These are phyloP conservation scores for Fusarium haematococcum DNA, from an alignment of 2,329 filamentous ascomycete genomes.

Conservation along the genomic window DNA sequence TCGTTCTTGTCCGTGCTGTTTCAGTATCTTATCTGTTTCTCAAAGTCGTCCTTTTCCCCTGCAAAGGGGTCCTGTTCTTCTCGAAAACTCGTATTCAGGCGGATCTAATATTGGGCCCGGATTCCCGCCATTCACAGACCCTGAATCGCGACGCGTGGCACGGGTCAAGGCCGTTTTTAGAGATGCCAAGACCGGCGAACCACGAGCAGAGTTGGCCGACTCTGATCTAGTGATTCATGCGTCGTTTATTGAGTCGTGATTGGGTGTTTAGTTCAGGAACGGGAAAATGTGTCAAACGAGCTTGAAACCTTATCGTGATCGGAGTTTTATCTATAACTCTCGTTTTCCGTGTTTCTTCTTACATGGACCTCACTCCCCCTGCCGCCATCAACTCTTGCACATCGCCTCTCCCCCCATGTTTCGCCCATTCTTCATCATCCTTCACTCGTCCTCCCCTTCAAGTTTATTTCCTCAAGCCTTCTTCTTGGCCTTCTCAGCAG, in stretches of 20 bases:
- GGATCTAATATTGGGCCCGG: not conserved
- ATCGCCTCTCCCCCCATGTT: not conserved
- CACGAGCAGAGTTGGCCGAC: not conserved
- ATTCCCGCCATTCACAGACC: not conserved
- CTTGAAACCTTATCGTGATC: not conserved
- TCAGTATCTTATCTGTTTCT: not conserved
- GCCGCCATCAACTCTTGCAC: not conserved
- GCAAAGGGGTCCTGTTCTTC: not conserved
- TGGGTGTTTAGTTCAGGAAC: not conserved
- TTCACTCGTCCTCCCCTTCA: not conserved
- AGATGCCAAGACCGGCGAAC: not conserved
- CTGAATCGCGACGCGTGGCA: not conserved
- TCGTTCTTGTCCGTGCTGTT: not conserved
- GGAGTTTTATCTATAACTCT: not conserved
- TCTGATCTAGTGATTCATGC: not conserved
- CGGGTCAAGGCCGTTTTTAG: not conserved
- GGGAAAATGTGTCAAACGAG: not conserved
- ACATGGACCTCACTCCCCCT: not conserved
- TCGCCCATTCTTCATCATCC: not conserved
- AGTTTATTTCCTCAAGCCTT: not conserved
- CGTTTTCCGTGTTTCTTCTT: not conserved
- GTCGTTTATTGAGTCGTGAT: not conserved
- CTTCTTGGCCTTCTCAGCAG: constrained; percentile 42
- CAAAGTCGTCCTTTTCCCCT: not conserved
- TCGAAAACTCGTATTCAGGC: not conserved